A percentile compares a stretch with the other conserved stretches of the same genome.
These are phyloP conservation scores for Penicillium nucicola DNA, from an alignment of 495 filamentous ascomycete species.

Conservation along the genomic window DNA sequence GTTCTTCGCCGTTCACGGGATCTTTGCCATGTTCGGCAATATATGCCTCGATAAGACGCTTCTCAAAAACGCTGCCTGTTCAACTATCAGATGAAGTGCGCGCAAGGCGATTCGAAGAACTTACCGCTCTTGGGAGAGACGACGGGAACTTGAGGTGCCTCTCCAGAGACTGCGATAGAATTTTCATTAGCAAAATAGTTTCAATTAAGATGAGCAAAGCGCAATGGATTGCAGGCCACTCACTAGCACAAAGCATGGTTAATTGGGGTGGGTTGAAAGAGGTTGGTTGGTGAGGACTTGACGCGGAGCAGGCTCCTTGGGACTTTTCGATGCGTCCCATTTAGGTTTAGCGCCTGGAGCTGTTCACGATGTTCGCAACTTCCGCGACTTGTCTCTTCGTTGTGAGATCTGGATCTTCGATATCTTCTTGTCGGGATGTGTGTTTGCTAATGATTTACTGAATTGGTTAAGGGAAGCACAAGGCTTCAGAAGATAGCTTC, in stretches of 20 bases:
- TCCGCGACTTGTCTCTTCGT: not conserved
- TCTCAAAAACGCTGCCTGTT: conserved; percentile 85
- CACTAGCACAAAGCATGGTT: conserved; percentile 74
- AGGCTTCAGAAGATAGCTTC: conserved; percentile 4
- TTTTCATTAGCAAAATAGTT: conserved; percentile 18
- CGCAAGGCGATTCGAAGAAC: conserved; percentile 25
- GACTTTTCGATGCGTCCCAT: conserved; percentile 42
- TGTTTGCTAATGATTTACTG: not conserved
- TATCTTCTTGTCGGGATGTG: not conserved
- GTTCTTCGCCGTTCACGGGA: conserved; percentile 85
- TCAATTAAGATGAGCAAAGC: not conserved
- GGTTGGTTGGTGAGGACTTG: conserved; percentile 23
- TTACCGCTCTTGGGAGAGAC: conserved; percentile 90
- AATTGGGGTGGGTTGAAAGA: conserved; percentile 27
- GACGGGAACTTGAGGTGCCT: conserved; percentile 92
- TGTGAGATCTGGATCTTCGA: not conserved
- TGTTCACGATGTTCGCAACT: conserved; percentile 12
- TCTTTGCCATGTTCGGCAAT: conserved; percentile 93
- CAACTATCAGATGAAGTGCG: conserved; percentile 23
- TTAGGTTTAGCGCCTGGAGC: conserved; percentile 35
- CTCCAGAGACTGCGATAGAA: conserved; percentile 76
- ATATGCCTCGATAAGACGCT: conserved; percentile 90
- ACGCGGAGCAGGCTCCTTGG: conserved; percentile 37
- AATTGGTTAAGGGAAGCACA: not conserved
- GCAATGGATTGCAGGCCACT: conserved; percentile 23